Evolutionary conservation across 495 filamentous ascomycete genomes (phyloP).

Genomic region (Xylaria telfairii): DNA sequence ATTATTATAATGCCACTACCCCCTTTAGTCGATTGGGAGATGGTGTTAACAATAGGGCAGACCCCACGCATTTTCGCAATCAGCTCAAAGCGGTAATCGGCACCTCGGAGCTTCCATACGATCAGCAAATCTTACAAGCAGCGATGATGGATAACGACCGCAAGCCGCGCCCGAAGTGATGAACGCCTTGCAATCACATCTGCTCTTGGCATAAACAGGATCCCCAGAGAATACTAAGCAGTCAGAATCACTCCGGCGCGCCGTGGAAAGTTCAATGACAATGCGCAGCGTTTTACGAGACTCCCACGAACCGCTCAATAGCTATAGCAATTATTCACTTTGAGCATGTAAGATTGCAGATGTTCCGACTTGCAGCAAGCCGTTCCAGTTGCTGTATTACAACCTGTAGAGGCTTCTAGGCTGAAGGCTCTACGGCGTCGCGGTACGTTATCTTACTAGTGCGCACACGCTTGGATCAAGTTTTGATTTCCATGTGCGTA

Average conservation of each 20-base stretch:
- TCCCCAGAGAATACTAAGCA: not conserved
- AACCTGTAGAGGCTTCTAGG: not conserved
- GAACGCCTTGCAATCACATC: not conserved
- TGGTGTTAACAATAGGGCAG: slow-evolving; percentile 30
- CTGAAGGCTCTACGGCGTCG: not conserved
- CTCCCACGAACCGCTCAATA: not conserved
- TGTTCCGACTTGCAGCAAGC: not conserved
- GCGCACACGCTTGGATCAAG: slow-evolving; percentile 13
- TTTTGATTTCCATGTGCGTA: slow-evolving; percentile 6
- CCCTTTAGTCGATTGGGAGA: slow-evolving; percentile 32
- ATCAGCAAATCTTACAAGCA: slow-evolving; percentile 28
- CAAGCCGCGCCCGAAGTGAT: slow-evolving; percentile 34
- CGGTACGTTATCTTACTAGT: not conserved
- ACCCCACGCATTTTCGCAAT: slow-evolving; percentile 33
- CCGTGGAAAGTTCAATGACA: not conserved
- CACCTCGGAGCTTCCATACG: slow-evolving; percentile 27
- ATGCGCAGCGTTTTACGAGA: not conserved
- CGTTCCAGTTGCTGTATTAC: not conserved
- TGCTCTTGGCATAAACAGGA: too few relatives aligned
- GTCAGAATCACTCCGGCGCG: not conserved
- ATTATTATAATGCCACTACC: slow-evolving; percentile 32
- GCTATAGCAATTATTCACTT: not conserved
- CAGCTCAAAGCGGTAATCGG: slow-evolving; percentile 26
- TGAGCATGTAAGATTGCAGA: not conserved
- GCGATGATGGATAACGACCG: slow-evolving; percentile 30